Conservation (phyloP, 805 yeast genomes). For the Lipomyces chichibuensis region DNA sequence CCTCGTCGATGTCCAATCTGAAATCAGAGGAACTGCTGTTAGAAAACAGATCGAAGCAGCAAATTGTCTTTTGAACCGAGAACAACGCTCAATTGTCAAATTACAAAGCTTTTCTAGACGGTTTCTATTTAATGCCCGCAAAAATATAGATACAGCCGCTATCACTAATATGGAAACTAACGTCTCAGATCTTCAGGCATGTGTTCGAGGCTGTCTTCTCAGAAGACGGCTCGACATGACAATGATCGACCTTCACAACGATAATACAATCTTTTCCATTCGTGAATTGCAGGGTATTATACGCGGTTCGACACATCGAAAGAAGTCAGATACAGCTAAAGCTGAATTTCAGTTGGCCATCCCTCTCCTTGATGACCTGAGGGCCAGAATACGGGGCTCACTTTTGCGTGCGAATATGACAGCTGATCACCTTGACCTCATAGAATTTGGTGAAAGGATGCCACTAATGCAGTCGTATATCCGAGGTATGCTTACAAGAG, state of each 20-base stretch:
- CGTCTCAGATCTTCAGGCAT: conserved; percentile 44
- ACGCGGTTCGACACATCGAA: conserved; percentile 37
- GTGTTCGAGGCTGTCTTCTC: conserved; percentile 43
- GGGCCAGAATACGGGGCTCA: conserved; percentile 30
- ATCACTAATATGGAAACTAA: conserved; percentile 41
- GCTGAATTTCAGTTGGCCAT: conserved; percentile 13
- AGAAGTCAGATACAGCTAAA: neutral
- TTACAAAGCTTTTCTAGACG: conserved; percentile 48
- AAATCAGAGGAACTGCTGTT: conserved; percentile 52
- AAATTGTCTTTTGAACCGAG: conserved; percentile 15
- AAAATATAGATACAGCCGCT: conserved; percentile 40
- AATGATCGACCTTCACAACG: conserved; percentile 13
- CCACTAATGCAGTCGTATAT: conserved; percentile 28
- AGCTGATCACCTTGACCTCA: conserved; percentile 11
- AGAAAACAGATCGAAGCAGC: conserved; percentile 28
- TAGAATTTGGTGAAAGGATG: conserved; percentile 5
- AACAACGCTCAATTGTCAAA: conserved; percentile 34
- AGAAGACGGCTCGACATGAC: conserved; percentile 34
- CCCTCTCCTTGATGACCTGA: conserved; percentile 17
- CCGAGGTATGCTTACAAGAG: conserved; percentile 26
- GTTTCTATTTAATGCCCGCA: conserved; percentile 40
- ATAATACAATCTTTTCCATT: conserved; percentile 24
- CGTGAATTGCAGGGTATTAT: conserved; percentile 49
- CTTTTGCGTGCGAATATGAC: conserved; percentile 17
- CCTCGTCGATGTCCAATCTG: conserved; percentile 35